Base-by-base conservation (phyloP, 352 stramenopile genomes). In the Pythium aquatile region DNA sequence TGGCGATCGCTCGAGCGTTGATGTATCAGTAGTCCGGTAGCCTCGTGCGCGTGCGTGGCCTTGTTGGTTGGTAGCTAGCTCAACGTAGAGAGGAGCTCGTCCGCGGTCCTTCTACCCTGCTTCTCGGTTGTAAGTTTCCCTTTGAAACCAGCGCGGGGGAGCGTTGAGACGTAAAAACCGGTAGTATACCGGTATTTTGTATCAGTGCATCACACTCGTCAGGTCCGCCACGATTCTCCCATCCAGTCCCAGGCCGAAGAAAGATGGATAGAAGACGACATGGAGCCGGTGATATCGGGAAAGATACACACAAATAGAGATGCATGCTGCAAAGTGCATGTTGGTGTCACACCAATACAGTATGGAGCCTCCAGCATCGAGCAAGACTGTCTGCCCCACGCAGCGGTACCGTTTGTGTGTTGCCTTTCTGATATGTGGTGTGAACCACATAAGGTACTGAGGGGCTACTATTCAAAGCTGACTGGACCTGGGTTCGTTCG, bases 131-230 rank as follows among this genome's bases (percentile, higher is more conserved):
- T 48, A 58, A 55, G 62, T 68, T 68, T 68, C 54, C 62, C 46
- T 68, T 66, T 66, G 60, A 58, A 49, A 30, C 14, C 30, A 40
- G 46, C 39, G 58, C 51, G 61, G 54, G 61, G 61, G 61, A 55
- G 13, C 40, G 32, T 24, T 52, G 61, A 58, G 52, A 58, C 32
- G 17, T 4, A 56, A 6, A 40, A 58, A 67, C 61, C 61, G 61
- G 61, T 67, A 51, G 26, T 0, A 32, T 17, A 57, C 33, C 39
- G 61, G 53, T 64, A 39, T 42, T 1, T 57, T 57, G 32, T 48
- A 35, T 56, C 44, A 40, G 30, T 28, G 28, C 28, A 55, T 55
- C 48, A 33, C 4, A 51, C 20, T 51, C 44, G 13, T 14, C 35
- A 42, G 20, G 44, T 51, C 44, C 44, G 20, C 39, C 39, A 13